These are phyloP conservation scores for Calocybe gangraenosa DNA, from an alignment of 768 basidiomycete species.

Conservation along the genomic window DNA sequence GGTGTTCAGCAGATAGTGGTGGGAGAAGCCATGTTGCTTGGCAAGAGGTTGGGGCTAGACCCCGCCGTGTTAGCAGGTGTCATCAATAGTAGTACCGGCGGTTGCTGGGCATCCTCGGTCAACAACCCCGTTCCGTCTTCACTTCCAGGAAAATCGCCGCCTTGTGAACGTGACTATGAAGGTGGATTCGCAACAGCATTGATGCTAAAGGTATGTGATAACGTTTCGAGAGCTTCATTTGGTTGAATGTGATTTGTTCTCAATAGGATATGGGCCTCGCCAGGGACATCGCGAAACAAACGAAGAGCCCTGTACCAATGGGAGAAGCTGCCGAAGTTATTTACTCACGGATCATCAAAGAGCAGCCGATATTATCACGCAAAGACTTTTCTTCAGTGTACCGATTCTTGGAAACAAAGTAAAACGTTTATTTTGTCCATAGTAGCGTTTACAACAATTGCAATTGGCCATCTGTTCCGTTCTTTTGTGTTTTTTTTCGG, in stretches of 20 bases:
- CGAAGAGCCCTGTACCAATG: conserved; percentile 54
- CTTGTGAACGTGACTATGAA: conserved; percentile 78
- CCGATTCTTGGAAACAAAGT: conserved; percentile 42
- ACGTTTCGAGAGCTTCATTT: not conserved
- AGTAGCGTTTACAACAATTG: no score
- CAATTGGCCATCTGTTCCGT: no score
- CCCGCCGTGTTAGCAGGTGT: conserved; percentile 75
- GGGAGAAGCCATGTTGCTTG: conserved; percentile 89
- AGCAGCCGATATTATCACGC: conserved; percentile 53
- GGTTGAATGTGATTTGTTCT: not conserved
- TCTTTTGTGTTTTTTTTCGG: not conserved
- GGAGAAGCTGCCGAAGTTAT: conserved; percentile 60
- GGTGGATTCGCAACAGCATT: conserved; percentile 82
- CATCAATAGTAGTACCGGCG: conserved; percentile 81
- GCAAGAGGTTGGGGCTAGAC: conserved; percentile 75
- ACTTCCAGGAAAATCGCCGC: conserved; percentile 66
- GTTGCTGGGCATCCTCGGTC: conserved; percentile 78
- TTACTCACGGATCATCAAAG: conserved; percentile 52
- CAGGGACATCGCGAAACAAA: conserved; percentile 49
- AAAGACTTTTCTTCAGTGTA: conserved; percentile 87
- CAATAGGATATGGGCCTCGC: conserved; percentile 83
- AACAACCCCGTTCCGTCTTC: conserved; percentile 87
- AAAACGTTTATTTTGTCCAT: no score
- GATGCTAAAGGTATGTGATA: conserved; percentile 68
- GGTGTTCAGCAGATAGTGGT: conserved; percentile 82